Evolutionary conservation across 169 alveolate species (phyloP), one percentile per base, ranked within the genome.

Genomic region (Theileria orientalis): DNA sequence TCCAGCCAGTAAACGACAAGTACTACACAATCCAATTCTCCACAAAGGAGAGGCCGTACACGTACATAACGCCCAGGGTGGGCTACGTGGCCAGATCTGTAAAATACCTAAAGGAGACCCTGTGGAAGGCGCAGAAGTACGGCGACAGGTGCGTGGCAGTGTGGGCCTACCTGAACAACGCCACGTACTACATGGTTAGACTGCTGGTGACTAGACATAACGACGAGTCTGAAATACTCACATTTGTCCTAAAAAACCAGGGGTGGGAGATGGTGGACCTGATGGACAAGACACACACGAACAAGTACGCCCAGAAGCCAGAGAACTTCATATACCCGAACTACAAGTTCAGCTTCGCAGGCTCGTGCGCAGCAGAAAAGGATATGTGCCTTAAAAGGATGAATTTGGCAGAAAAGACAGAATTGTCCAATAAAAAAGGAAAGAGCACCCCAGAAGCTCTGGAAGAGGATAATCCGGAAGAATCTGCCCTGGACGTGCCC

Each of bases 81-180:
- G 66, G 66, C 3, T 56, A 56, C 13, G 14, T 56, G 0, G 66
- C 66, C 21, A 13, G 13, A 14, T 25, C 32, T 23, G 66, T 56
- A 1, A 29, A 30, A 25, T 56, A 29, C 37, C 19, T n/a, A 23
- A 30, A 6, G 6, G 37, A 56, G 25, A 56, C 19, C 37, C 66
- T 56, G 19, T 56, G 66, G 66, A 56, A 13, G 14, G 3, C 66
- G 19, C 16, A 23, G 21, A 25, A 6, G 1, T 19, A n/a, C n/a
- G 66, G 66, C 44, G 66, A 56, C 32, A 23, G 66, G 14, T 56
- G 66, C 37, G 41, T 37, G 13, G 66, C 66, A 7, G 66, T 23
- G 46, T 56, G 32, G 32, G 32, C 46, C 21, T 56, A 56, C 66
- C 14, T 37, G 21, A 32, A 56, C 21, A n/a, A 3, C 32, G 13